phyloP scores from a whole-genome alignment of 2,329 filamentous ascomycete species.

The Clarireedia monteithiana region DNA sequence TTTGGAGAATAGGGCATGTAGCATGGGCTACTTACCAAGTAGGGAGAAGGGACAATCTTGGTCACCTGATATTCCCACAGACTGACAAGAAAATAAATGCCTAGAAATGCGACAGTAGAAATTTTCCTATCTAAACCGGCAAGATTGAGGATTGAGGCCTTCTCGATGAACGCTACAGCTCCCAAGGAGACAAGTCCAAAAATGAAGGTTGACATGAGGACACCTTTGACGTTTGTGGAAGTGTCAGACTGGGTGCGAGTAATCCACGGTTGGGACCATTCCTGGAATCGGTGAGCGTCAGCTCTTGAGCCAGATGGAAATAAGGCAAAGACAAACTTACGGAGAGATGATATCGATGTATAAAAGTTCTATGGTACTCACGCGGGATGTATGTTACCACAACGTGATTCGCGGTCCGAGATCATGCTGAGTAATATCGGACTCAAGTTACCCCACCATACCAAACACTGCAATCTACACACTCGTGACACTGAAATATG shows the following conservation, averaged over 20 bases:
- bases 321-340: too few relatives aligned
- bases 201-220: slow-evolving; percentile 20
- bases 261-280: not conserved
- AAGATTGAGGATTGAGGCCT: not conserved
- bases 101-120: not conserved
- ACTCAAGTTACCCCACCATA: too few relatives aligned
- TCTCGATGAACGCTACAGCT: not conserved
- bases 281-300: too few relatives aligned
- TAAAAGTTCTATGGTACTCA: too few relatives aligned
- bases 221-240: not conserved
- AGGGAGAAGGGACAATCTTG: slow-evolving; percentile 23
- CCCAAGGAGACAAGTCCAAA: not conserved
- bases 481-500: too few relatives aligned
- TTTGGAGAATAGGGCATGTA: not conserved
- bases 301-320: too few relatives aligned
- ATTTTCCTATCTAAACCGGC: not conserved
- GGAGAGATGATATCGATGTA: too few relatives aligned
- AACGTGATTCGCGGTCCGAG: too few relatives aligned
- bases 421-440: too few relatives aligned
- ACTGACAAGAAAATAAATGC: slow-evolving; percentile 1
- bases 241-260: not conserved
- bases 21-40: slow-evolving; percentile 17
- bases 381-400: too few relatives aligned
- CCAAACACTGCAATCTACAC: too few relatives aligned
- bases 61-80: slow-evolving; percentile 25